These are phyloP conservation scores for Penicillium olsonii DNA, from an alignment of 2,329 filamentous ascomycete genomes.

Conservation along the genomic window DNA sequence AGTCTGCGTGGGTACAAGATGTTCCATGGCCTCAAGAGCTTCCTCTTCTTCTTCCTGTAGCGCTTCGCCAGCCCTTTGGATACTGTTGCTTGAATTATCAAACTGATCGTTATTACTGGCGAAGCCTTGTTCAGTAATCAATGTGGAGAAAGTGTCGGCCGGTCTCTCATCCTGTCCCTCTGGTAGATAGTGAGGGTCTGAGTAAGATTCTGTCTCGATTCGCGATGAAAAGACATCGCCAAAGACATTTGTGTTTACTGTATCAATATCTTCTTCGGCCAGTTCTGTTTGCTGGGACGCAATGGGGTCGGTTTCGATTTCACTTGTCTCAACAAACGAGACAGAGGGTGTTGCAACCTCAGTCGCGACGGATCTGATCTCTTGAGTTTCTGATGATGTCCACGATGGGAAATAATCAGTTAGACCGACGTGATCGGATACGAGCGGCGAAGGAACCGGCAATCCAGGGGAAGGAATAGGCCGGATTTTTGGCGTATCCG, in stretches of 20 bases:
- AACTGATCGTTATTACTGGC: not conserved
- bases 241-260: not conserved
- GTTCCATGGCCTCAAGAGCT: no score
- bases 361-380: not conserved
- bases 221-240: not conserved
- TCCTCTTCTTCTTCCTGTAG: not conserved
- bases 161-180: not conserved
- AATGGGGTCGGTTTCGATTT: not conserved
- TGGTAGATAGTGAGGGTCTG: no score
- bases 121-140: not conserved
- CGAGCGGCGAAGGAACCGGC: constrained; percentile 42
- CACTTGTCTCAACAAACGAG: not conserved
- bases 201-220: no score
- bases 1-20: not conserved
- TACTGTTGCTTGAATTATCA: not conserved
- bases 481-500: constrained; percentile 40
- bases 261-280: not conserved
- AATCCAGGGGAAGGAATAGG: constrained; percentile 43
- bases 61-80: not conserved
- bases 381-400: constrained; percentile 10
- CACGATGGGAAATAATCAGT: constrained; percentile 36
- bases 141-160: not conserved
- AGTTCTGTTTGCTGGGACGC: not conserved
- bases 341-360: not conserved
- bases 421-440: constrained; percentile 26